phyloP scores from a whole-genome alignment of 2,329 filamentous ascomycete species.

The Phialophora verrucosa region DNA sequence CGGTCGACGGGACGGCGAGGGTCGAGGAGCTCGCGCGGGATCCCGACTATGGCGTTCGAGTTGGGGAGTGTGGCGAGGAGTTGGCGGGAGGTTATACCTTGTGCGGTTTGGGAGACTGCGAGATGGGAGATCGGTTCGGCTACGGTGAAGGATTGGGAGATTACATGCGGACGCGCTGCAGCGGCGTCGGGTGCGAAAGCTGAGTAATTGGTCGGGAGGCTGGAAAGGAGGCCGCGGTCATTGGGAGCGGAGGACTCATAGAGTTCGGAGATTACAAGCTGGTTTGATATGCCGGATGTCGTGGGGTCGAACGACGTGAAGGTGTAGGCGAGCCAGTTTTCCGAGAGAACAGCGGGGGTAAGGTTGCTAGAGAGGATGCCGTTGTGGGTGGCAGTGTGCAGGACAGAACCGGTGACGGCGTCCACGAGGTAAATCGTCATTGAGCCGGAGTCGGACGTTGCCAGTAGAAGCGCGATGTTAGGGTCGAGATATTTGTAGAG shows the following conservation, averaged over 20 bases:
- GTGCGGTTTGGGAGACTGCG: slow-evolving; percentile 83
- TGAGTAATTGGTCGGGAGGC: slow-evolving; percentile 69
- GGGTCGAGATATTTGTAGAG: slow-evolving; percentile 97
- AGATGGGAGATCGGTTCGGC: slow-evolving; percentile 78
- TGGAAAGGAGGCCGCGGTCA: slow-evolving; percentile 77
- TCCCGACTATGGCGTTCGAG: slow-evolving; percentile 74
- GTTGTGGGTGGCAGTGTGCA: slow-evolving; percentile 72
- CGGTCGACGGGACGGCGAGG: slow-evolving; percentile 84
- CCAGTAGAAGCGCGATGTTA: slow-evolving; percentile 78
- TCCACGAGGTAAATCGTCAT: slow-evolving; percentile 82
- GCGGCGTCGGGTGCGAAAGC: slow-evolving; percentile 71
- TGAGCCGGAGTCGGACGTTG: slow-evolving; percentile 62
- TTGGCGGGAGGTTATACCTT: slow-evolving; percentile 86
- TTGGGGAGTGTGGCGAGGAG: slow-evolving; percentile 78
- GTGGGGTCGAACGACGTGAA: slow-evolving; percentile 59
- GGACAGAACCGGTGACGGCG: slow-evolving; percentile 79
- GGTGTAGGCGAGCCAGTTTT: slow-evolving; percentile 95
- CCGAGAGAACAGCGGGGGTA: slow-evolving; percentile 78
- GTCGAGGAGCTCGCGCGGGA: slow-evolving; percentile 80
- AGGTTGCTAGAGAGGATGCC: slow-evolving; percentile 76
- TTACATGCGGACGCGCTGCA: slow-evolving; percentile 70
- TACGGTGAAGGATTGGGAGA: slow-evolving; percentile 81
- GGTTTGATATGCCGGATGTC: slow-evolving; percentile 74
- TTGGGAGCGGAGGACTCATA: slow-evolving; percentile 86
- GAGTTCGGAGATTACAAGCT: slow-evolving; percentile 83